Evolutionary conservation across 75 land plant species (phyloP).

Genomic region (Cupressus sempervirens): DNA sequence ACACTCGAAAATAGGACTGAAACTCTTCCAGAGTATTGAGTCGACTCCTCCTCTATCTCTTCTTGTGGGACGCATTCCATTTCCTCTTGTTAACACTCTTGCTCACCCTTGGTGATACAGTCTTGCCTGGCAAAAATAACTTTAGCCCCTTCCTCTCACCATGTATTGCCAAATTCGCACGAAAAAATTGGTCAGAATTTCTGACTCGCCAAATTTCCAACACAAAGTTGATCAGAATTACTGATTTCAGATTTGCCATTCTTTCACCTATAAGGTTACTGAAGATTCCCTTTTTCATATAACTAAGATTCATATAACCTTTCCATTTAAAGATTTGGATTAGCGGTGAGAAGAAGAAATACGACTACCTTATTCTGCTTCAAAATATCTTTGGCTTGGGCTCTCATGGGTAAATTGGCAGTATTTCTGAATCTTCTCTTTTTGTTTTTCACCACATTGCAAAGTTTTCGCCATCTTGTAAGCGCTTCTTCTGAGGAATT

Average conservation of each 20-base stretch:
- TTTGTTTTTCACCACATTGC: slow-evolving; percentile 38
- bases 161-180: background rate
- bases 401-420: slow-evolving; percentile 36
- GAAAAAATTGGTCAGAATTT: too few relatives aligned
- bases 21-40: too few relatives aligned
- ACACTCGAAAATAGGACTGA: too few relatives aligned
- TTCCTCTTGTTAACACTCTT: too few relatives aligned
- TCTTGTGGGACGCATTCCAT: too few relatives aligned
- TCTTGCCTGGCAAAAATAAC: too few relatives aligned
- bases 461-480: slow-evolving; percentile 33
- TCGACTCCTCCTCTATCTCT: too few relatives aligned
- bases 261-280: background rate
- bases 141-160: background rate
- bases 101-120: too few relatives aligned
- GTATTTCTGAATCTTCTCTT: slow-evolving; percentile 40
- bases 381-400: slow-evolving; percentile 23
- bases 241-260: background rate
- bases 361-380: slow-evolving; percentile 31
- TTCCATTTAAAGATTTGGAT: background rate
- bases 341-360: background rate
- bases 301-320: background rate
- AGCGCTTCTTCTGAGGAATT: slow-evolving; percentile 37
- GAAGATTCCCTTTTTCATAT: background rate
- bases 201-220: background rate
- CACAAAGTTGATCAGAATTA: background rate